Conservation (phyloP, 192 early-diverging fungal species). For the Paraglomus occultum region DNA sequence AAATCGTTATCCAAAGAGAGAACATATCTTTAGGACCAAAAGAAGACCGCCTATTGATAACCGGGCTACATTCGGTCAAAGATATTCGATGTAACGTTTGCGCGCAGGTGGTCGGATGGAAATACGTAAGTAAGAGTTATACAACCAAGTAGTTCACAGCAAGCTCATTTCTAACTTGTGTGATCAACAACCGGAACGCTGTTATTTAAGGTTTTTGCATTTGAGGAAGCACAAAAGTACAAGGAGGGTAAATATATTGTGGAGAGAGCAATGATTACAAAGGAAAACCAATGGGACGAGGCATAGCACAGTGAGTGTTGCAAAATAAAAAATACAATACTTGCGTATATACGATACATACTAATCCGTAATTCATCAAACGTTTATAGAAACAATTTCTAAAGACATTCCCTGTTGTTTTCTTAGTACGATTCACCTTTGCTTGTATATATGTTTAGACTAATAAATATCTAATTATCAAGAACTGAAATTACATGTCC, state of each 20-base stretch:
- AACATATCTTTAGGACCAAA: constrained; percentile 51
- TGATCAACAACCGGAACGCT: background rate
- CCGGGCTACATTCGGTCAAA: constrained; percentile 56
- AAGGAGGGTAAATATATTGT: constrained; percentile 59
- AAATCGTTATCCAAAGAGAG: constrained; percentile 13
- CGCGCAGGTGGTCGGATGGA: constrained; percentile 53
- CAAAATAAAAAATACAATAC: too few relatives aligned
- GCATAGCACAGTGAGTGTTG: background rate
- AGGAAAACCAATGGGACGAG: constrained; percentile 48
- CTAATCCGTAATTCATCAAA: too few relatives aligned
- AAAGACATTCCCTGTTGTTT: too few relatives aligned
- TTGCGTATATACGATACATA: too few relatives aligned
- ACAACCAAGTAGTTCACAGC: background rate
- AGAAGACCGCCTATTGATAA: constrained; percentile 57
- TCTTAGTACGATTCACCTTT: too few relatives aligned
- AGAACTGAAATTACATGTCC: too few relatives aligned
- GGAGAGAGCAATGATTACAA: constrained; percentile 50
- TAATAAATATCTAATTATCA: too few relatives aligned
- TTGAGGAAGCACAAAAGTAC: constrained; percentile 55
- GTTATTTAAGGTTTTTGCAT: constrained; percentile 44
- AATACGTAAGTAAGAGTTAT: constrained; percentile 44
- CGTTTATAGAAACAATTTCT: too few relatives aligned
- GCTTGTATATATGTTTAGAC: too few relatives aligned
- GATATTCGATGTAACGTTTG: constrained; percentile 56
- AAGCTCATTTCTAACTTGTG: background rate